Evolutionary conservation across 2,329 filamentous ascomycete genomes (phyloP).

Genomic region (Lasiodiplodia hormozganensis): DNA sequence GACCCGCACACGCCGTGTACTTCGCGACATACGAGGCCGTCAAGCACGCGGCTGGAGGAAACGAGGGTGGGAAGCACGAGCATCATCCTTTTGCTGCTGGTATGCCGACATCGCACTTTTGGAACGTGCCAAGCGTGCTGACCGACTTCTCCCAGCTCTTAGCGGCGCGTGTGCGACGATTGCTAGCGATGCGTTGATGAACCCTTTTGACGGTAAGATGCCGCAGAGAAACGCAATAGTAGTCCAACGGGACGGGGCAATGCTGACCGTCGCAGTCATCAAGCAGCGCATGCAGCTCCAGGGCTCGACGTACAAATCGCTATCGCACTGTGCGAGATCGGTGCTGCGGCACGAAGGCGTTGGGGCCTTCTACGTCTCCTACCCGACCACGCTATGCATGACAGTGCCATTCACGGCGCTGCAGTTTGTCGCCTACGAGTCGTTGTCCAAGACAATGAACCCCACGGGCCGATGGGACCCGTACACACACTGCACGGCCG

Average conservation of each 20-base stretch:
- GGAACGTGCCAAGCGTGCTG: conserved; percentile 29
- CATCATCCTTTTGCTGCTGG: conserved; percentile 94
- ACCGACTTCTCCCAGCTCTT: conserved; percentile 68
- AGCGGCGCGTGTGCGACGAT: conserved; percentile 96
- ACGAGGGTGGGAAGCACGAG: conserved; percentile 80
- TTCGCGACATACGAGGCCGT: conserved; percentile 98
- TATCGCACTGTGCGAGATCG: conserved; percentile 84
- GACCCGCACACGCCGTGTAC: conserved; percentile 95
- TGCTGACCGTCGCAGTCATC: conserved; percentile 71
- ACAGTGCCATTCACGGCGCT: conserved; percentile 97
- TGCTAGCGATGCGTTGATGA: conserved; percentile 98
- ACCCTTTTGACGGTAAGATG: conserved; percentile 89
- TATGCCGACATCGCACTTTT: conserved; percentile 50
- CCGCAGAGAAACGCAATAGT: background rate
- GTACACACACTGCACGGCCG: conserved; percentile 89
- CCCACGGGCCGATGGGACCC: conserved; percentile 87
- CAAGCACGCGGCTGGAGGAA: conserved; percentile 94
- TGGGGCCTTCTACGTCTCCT: conserved; percentile 95
- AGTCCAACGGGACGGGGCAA: background rate
- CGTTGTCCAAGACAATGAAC: conserved; percentile 92
- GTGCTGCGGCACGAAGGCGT: conserved; percentile 89
- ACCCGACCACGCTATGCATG: conserved; percentile 97
- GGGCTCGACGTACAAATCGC: conserved; percentile 88
- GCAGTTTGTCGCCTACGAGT: conserved; percentile 98
- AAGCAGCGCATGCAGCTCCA: conserved; percentile 99